A percentile compares a stretch with the other conserved stretches of the same genome.
These are phyloP conservation scores for Ceratobasidium sp. DNA, from an alignment of 1,284 basidiomycete species.

Conservation along the genomic window DNA sequence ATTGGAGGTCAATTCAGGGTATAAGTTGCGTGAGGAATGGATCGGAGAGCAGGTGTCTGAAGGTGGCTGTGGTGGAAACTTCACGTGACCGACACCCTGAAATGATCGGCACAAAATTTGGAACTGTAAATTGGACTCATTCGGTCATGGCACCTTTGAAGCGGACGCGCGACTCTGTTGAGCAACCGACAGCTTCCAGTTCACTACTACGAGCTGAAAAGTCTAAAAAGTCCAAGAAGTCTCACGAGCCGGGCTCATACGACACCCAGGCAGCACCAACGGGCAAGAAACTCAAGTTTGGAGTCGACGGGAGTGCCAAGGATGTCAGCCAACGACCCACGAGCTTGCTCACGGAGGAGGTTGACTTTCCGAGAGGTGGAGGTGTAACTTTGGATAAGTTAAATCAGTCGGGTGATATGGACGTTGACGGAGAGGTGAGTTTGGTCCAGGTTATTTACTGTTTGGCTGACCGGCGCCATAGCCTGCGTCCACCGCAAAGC, in stretches of 20 bases:
- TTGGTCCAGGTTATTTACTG: neutral
- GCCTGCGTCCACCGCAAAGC: neutral
- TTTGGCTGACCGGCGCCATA: neutral
- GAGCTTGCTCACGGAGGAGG: conserved; percentile 61
- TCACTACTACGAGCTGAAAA: conserved; percentile 10
- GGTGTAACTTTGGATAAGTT: conserved; percentile 49
- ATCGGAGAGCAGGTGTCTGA: too few species aligned
- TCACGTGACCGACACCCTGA: neutral
- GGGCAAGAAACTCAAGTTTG: conserved; percentile 34
- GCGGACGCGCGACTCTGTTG: conserved; percentile 12
- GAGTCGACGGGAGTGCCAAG: conserved; percentile 22
- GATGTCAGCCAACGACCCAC: neutral
- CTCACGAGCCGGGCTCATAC: conserved; percentile 31
- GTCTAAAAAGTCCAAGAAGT: conserved; percentile 18
- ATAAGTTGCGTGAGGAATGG: too few species aligned
- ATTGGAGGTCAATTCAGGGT: too few species aligned
- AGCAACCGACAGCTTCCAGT: neutral
- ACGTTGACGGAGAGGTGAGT: conserved; percentile 15
- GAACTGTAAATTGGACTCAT: conserved; percentile 16
- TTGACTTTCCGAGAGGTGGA: conserved; percentile 94
- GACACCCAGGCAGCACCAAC: conserved; percentile 8
- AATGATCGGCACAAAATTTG: conserved; percentile 29
- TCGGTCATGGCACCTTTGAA: conserved; percentile 31
- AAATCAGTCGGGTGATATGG: conserved; percentile 13
- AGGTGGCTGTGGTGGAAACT: too few species aligned